phyloP scores from a whole-genome alignment of 768 basidiomycete genomes.

The Butyriboletus loyo region DNA sequence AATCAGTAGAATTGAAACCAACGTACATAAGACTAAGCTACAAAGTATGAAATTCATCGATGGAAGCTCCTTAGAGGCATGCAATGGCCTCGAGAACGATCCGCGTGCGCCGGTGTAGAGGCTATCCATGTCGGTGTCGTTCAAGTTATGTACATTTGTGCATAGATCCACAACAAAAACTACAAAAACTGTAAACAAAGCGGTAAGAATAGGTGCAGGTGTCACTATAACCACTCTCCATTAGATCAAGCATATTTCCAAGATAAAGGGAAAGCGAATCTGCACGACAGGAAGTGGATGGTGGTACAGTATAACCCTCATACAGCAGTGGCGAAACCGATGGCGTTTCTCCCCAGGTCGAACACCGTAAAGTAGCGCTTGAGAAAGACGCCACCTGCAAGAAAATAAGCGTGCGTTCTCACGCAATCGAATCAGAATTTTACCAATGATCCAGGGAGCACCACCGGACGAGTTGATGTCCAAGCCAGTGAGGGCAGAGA shows the following conservation, averaged over 20 bases:
- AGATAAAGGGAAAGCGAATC: not conserved
- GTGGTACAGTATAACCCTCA: constrained; percentile 18
- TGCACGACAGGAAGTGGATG: not conserved
- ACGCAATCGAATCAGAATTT: constrained; percentile 10
- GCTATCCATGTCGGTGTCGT: too few relatives aligned
- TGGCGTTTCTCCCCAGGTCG: constrained; percentile 71
- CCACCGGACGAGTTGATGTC: constrained; percentile 83
- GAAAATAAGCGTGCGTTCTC: constrained; percentile 5
- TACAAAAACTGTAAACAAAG: not conserved
- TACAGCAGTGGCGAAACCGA: constrained; percentile 69
- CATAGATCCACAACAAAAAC: too few relatives aligned
- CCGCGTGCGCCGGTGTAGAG: too few relatives aligned
- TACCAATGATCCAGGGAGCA: constrained; percentile 86
- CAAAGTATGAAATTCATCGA: too few relatives aligned
- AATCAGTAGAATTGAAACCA: too few relatives aligned
- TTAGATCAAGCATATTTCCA: constrained; percentile 12
- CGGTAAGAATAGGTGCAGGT: not conserved
- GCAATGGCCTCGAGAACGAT: too few relatives aligned
- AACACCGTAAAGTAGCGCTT: constrained; percentile 93
- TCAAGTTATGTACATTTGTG: too few relatives aligned
- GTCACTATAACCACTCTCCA: not conserved
- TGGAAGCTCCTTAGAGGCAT: too few relatives aligned
- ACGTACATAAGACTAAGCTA: too few relatives aligned
- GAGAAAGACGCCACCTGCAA: constrained; percentile 80
- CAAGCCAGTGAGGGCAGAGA: constrained; percentile 88